Conservation (phyloP, 495 filamentous ascomycete genomes). For the Filosporella fistucella region DNA sequence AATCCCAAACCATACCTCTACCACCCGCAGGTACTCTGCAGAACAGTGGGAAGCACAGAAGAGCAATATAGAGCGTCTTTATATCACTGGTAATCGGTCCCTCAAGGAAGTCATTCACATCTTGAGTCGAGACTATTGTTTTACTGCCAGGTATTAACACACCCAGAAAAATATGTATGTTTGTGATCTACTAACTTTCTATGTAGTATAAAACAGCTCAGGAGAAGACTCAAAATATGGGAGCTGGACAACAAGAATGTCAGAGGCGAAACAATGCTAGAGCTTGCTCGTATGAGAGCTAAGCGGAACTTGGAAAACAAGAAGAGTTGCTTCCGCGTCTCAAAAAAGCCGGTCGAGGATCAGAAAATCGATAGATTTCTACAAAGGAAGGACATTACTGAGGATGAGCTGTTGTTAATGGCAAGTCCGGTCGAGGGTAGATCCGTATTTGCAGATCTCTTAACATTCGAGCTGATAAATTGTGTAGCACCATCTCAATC, state of each 20-base stretch:
- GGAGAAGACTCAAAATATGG: conserved; percentile 5
- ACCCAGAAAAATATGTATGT: no score
- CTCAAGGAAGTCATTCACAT: conserved; percentile 1
- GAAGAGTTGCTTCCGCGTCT: conserved; percentile 3
- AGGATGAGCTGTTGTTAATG: conserved; percentile 2
- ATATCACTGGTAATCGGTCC: background rate
- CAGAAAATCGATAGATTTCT: conserved; percentile 4
- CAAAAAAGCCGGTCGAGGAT: conserved; percentile 3
- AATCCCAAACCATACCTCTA: background rate
- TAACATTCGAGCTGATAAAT: no score
- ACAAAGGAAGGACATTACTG: conserved; percentile 1
- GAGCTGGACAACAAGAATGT: conserved; percentile 5
- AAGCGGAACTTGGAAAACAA: conserved; percentile 1
- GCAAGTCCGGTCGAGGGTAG: conserved; percentile 6
- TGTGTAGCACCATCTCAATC: no score
- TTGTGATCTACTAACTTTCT: no score
- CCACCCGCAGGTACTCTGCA: background rate
- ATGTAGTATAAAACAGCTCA: conserved; percentile 6
- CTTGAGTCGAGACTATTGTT: background rate
- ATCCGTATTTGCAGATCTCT: no score
- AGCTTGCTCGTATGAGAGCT: background rate
- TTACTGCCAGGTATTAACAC: conserved; percentile 2
- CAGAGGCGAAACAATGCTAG: background rate
- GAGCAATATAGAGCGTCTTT: conserved; percentile 1
- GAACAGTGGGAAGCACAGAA: conserved; percentile 7